Conservation (phyloP, 345 rosid species). For the Pugionium dolabratum region DNA sequence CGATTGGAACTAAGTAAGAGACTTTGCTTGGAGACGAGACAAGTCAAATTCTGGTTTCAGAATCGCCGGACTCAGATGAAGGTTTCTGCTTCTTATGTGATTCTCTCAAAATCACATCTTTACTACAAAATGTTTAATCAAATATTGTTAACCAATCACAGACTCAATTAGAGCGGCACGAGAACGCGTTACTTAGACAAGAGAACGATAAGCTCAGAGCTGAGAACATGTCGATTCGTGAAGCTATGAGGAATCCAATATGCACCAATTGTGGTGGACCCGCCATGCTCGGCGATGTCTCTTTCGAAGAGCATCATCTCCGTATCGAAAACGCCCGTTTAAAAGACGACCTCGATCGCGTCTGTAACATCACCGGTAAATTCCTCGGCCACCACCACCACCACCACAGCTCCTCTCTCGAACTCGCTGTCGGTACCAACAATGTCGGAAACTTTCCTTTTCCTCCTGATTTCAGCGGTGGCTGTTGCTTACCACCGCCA, state of each 20-base stretch:
- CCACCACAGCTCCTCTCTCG: slow-evolving; percentile 61
- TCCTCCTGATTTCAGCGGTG: slow-evolving; percentile 39
- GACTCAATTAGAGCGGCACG: slow-evolving; percentile 96
- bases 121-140: not conserved
- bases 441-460: slow-evolving; percentile 43
- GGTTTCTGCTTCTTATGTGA: slow-evolving; percentile 39
- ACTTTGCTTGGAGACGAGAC: slow-evolving; percentile 84
- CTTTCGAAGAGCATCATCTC: slow-evolving; percentile 86
- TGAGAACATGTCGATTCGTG: slow-evolving; percentile 90
- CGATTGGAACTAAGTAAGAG: slow-evolving; percentile 74
- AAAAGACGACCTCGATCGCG: slow-evolving; percentile 86
- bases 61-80: slow-evolving; percentile 96
- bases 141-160: slow-evolving; percentile 17
- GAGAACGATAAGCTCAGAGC: slow-evolving; percentile 92
- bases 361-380: slow-evolving; percentile 80
- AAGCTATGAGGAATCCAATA: slow-evolving; percentile 87
- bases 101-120: not conserved
- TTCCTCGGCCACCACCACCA: slow-evolving; percentile 63
- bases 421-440: slow-evolving; percentile 70
- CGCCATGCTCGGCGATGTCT: slow-evolving; percentile 78
- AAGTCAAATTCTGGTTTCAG: slow-evolving; percentile 97
- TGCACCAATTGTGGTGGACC: slow-evolving; percentile 92
- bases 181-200: slow-evolving; percentile 82
- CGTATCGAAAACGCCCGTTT: slow-evolving; percentile 92
- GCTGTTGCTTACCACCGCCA: slow-evolving; percentile 17